These are phyloP conservation scores for Rehmannia glutinosa DNA, from an alignment of 257 asterid genomes.

Conservation along the genomic window DNA sequence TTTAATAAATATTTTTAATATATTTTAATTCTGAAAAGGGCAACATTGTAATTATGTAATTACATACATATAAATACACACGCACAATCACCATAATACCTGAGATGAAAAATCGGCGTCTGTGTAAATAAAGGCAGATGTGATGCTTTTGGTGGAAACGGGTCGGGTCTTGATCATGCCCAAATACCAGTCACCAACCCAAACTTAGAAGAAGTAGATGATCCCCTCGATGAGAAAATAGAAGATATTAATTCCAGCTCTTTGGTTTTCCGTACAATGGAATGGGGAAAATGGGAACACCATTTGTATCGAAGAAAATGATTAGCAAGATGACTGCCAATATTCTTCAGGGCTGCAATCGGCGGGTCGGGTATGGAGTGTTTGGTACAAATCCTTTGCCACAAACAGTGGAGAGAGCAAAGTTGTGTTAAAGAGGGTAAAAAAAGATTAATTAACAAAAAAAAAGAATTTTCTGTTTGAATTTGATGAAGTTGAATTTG, in stretches of 20 bases:
- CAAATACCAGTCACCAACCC: conserved; percentile 68
- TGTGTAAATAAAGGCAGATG: conserved; percentile 63
- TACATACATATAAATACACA: too few relatives aligned
- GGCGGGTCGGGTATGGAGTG: conserved; percentile 26
- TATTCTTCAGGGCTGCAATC: background rate
- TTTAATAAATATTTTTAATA: too few relatives aligned
- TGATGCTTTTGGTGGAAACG: conserved; percentile 62
- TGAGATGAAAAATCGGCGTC: conserved; percentile 89
- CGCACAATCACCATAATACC: too few relatives aligned
- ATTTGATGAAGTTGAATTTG: too few relatives aligned
- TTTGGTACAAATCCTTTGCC: background rate
- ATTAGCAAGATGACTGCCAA: background rate
- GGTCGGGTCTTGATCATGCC: conserved; percentile 65
- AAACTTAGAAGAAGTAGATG: conserved; percentile 24
- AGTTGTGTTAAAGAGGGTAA: too few relatives aligned
- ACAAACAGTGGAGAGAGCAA: background rate
- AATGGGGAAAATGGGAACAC: conserved; percentile 34
- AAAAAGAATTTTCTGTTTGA: too few relatives aligned
- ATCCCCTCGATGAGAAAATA: conserved; percentile 1
- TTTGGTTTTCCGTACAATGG: conserved; percentile 23
- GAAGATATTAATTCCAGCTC: conserved; percentile 18
- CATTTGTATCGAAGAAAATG: conserved; percentile 37
- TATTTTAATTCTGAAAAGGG: too few relatives aligned
- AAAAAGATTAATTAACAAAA: too few relatives aligned
- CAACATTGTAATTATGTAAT: too few relatives aligned